Conservation (phyloP, 805 yeast species). For the Ogataea henricii region DNA sequence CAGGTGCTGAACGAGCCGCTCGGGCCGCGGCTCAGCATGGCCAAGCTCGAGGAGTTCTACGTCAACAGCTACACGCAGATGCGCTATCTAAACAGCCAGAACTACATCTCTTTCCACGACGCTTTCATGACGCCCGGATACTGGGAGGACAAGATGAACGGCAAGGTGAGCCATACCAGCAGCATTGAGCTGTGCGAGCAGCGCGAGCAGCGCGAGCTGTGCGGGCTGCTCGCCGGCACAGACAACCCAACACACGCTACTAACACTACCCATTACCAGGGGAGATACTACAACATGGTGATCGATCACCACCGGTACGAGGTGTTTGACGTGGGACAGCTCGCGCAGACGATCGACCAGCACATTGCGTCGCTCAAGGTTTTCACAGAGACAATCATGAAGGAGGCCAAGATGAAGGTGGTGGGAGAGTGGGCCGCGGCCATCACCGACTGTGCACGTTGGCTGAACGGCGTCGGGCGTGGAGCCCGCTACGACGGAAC, state of each 20-base stretch:
- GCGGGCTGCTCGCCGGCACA: constrained; percentile 15
- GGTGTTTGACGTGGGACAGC: constrained; percentile 71
- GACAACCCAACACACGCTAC: constrained; percentile 7
- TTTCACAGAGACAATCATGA: constrained; percentile 45
- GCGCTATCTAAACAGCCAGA: constrained; percentile 39
- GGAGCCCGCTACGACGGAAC: constrained; percentile 65
- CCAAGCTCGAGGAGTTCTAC: constrained; percentile 42
- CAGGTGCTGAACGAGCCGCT: constrained; percentile 75
- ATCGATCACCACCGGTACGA: constrained; percentile 92
- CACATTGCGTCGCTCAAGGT: constrained; percentile 58
- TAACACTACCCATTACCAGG: constrained; percentile 14
- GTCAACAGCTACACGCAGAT: constrained; percentile 44
- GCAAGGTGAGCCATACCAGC: constrained; percentile 14
- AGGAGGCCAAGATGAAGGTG: constrained; percentile 50
- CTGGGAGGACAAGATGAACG: constrained; percentile 51
- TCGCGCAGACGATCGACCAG: constrained; percentile 55
- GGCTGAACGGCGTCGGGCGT: constrained; percentile 69
- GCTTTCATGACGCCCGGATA: constrained; percentile 59
- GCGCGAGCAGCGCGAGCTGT: constrained; percentile 11
- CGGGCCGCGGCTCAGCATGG: constrained; percentile 51
- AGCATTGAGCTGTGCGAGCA: constrained; percentile 12
- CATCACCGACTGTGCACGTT: constrained; percentile 66
- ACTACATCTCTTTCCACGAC: constrained; percentile 62
- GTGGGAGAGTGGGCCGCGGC: constrained; percentile 77
- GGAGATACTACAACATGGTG: constrained; percentile 61